phyloP scores from a whole-genome alignment of 495 filamentous ascomycete species.

The Hyaloscypha variabilis region DNA sequence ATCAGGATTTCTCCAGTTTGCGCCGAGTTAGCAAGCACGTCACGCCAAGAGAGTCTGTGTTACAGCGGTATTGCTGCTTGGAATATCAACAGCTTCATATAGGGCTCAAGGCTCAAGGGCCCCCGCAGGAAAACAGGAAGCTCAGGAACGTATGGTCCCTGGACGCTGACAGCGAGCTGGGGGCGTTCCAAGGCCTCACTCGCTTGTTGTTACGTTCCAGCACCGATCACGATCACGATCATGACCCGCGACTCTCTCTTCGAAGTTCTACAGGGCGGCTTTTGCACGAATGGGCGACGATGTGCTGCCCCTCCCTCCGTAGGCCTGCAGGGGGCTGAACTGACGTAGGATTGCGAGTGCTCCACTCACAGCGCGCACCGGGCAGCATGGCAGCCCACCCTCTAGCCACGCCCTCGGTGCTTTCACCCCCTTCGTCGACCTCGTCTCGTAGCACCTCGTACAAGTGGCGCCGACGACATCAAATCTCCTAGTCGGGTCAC shows the following conservation, averaged over 20 bases:
- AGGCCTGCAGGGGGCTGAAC: not conserved
- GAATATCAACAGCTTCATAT: not conserved
- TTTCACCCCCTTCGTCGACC: not conserved
- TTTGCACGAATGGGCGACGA: not conserved
- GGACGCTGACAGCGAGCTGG: not conserved
- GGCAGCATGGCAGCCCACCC: not conserved
- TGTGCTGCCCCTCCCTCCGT: not conserved
- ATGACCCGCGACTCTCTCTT: too few species aligned
- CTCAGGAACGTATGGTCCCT: not conserved
- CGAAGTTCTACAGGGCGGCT: not conserved
- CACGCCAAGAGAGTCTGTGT: not conserved
- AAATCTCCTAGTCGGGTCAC: not conserved
- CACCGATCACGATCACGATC: not conserved
- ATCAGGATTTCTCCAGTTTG: not conserved
- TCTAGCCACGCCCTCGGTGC: not conserved
- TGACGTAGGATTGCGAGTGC: not conserved
- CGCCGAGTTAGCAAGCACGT: not conserved
- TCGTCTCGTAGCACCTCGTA: not conserved
- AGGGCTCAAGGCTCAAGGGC: not conserved
- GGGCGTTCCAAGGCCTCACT: not conserved
- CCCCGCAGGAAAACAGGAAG: not conserved
- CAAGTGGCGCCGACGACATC: not conserved
- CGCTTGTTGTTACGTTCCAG: not conserved
- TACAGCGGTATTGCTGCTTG: too few species aligned
- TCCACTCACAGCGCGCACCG: not conserved